Evolutionary conservation across 2,329 filamentous ascomycete species (phyloP).

Genomic region (Fusarium sp.): DNA sequence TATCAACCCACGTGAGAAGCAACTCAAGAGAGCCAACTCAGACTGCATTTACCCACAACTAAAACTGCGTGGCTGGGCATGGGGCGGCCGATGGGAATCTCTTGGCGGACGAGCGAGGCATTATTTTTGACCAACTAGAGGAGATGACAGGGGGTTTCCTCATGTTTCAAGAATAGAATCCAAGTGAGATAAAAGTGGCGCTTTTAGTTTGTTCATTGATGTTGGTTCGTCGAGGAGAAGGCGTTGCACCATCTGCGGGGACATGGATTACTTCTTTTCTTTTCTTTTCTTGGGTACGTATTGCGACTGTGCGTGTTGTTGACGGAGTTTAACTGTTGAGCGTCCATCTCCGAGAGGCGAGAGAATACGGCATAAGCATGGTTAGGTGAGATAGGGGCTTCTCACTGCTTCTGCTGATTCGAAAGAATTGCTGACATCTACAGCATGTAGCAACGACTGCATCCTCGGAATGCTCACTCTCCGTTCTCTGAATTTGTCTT

Average conservation of each 20-base stretch:
- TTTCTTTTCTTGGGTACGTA: background rate
- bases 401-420: background rate
- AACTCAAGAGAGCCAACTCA: background rate
- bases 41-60: background rate
- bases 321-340: background rate
- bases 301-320: background rate
- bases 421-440: background rate
- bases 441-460: background rate
- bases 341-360: background rate
- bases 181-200: background rate
- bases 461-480: background rate
- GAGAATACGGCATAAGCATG: background rate
- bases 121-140: background rate
- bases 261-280: background rate
- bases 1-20: background rate
- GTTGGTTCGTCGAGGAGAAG: background rate
- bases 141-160: background rate
- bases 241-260: background rate
- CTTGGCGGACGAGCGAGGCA: background rate
- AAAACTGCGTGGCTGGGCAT: background rate
- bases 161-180: background rate
- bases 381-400: background rate
- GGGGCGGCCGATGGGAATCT: background rate
- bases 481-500: background rate
- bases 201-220: background rate